phyloP scores from a whole-genome alignment of 2,329 filamentous ascomycete genomes.

The Cytospora leucostoma region DNA sequence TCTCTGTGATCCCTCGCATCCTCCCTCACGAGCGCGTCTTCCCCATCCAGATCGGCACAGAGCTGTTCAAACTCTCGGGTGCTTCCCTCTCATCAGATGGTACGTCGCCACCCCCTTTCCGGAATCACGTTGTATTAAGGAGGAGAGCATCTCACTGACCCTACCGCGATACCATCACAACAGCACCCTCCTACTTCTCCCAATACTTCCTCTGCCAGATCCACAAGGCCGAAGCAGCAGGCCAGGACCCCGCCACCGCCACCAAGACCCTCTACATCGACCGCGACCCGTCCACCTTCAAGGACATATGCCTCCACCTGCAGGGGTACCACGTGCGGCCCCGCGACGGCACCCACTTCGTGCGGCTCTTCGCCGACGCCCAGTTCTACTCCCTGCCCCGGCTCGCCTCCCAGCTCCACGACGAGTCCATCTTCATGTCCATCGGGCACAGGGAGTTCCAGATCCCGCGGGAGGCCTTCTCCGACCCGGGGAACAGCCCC shows the following conservation, averaged over 20 bases:
- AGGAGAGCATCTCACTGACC: neutral
- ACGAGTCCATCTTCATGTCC: slow-evolving; percentile 87
- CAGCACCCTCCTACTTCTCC: slow-evolving; percentile 94
- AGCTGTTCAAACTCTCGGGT: slow-evolving; percentile 72
- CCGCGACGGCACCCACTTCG: slow-evolving; percentile 81
- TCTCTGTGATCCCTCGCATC: slow-evolving; percentile 55
- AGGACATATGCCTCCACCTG: slow-evolving; percentile 84
- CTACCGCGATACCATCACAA: neutral
- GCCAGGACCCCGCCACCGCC: slow-evolving; percentile 49
- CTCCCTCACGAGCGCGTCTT: slow-evolving; percentile 73
- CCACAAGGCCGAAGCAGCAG: slow-evolving; percentile 60
- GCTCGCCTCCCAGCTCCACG: slow-evolving; percentile 86
- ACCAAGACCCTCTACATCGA: slow-evolving; percentile 92
- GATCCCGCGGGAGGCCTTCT: slow-evolving; percentile 86
- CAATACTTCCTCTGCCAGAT: slow-evolving; percentile 89
- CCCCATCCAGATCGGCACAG: slow-evolving; percentile 71
- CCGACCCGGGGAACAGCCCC: slow-evolving; percentile 81
- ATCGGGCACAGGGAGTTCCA: slow-evolving; percentile 87
- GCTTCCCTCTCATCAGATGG: slow-evolving; percentile 74
- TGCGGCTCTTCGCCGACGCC: slow-evolving; percentile 89
- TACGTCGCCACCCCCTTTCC: slow-evolving; percentile 40
- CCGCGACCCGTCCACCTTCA: slow-evolving; percentile 85
- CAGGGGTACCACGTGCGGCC: slow-evolving; percentile 89
- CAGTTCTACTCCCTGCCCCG: slow-evolving; percentile 92
- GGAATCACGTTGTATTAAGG: too few relatives aligned